These are phyloP conservation scores for Lasiosphaeria hispida DNA, from an alignment of 495 filamentous ascomycete species.

Conservation along the genomic window DNA sequence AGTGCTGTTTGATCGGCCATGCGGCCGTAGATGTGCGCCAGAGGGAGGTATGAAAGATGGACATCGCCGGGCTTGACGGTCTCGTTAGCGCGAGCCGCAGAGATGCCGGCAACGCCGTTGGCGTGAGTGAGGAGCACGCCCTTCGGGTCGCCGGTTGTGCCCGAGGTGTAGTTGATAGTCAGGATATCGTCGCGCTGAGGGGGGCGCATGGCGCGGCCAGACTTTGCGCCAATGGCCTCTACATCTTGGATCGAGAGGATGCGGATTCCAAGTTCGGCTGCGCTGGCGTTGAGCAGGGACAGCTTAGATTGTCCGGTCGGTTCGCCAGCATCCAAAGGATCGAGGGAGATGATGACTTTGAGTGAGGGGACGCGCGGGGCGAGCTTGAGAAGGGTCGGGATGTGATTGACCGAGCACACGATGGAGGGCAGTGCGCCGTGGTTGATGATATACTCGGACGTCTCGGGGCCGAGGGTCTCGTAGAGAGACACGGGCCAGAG, in stretches of 20 bases:
- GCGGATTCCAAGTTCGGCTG: constrained; percentile 65
- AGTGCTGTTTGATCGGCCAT: constrained; percentile 74
- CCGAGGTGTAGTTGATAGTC: constrained; percentile 97
- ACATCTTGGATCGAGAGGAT: constrained; percentile 74
- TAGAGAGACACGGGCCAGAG: constrained; percentile 93
- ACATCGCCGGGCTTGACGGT: constrained; percentile 54
- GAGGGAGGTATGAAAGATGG: constrained; percentile 81
- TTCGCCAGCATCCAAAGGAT: constrained; percentile 82
- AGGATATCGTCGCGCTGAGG: constrained; percentile 74
- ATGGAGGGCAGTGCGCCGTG: constrained; percentile 76
- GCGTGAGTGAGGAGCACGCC: constrained; percentile 84
- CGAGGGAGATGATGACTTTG: constrained; percentile 86
- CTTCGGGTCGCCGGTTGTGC: constrained; percentile 92
- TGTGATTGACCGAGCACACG: constrained; percentile 76
- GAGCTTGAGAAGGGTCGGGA: constrained; percentile 81
- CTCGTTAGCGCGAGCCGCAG: constrained; percentile 53
- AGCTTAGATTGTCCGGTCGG: constrained; percentile 73
- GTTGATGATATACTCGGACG: constrained; percentile 93
- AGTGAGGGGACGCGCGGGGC: constrained; percentile 73
- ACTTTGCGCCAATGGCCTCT: constrained; percentile 71
- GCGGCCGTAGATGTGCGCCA: constrained; percentile 92
- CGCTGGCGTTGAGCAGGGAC: constrained; percentile 70
- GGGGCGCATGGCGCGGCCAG: constrained; percentile 63
- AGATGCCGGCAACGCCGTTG: constrained; percentile 72
- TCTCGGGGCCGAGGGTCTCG: constrained; percentile 87